phyloP scores from a whole-genome alignment of 2,329 filamentous ascomycete species.

The Salinomyces thailandicus region DNA sequence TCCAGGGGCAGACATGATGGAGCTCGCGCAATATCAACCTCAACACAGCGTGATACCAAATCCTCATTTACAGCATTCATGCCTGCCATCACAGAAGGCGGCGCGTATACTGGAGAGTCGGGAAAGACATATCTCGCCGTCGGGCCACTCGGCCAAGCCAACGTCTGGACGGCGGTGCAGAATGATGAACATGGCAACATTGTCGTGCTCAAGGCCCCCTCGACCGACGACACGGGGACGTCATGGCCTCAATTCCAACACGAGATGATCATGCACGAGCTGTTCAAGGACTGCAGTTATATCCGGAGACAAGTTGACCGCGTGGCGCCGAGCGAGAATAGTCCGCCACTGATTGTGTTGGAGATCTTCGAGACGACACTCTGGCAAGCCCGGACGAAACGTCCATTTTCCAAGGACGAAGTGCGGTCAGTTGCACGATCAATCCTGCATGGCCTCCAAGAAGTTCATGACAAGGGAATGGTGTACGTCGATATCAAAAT shows the following conservation, averaged over 20 bases:
- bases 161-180: slow-evolving; percentile 22
- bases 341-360: slow-evolving; percentile 18
- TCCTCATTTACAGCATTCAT: too few relatives aligned
- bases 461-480: slow-evolving; percentile 18
- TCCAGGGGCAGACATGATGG: too few relatives aligned
- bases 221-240: slow-evolving; percentile 10
- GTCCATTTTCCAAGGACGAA: slow-evolving; percentile 18
- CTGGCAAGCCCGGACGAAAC: slow-evolving; percentile 17
- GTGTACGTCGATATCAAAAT: slow-evolving; percentile 23
- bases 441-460: slow-evolving; percentile 15
- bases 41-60: too few relatives aligned
- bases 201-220: slow-evolving; percentile 20
- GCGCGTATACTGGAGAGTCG: slow-evolving; percentile 13
- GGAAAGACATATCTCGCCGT: slow-evolving; percentile 21
- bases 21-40: too few relatives aligned
- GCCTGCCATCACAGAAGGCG: slow-evolving; percentile 13
- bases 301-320: slow-evolving; percentile 21
- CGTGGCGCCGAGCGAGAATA: slow-evolving; percentile 11
- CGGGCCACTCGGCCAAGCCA: slow-evolving; percentile 17
- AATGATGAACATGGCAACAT: slow-evolving; percentile 12
- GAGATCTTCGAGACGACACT: slow-evolving; percentile 19
- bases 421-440: slow-evolving; percentile 14
- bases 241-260: slow-evolving; percentile 18
- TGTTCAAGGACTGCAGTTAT: slow-evolving; percentile 15
- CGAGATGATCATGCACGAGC: slow-evolving; percentile 24